phyloP scores from a whole-genome alignment of 441 rosid genomes.

The Breynia disticha region DNA sequence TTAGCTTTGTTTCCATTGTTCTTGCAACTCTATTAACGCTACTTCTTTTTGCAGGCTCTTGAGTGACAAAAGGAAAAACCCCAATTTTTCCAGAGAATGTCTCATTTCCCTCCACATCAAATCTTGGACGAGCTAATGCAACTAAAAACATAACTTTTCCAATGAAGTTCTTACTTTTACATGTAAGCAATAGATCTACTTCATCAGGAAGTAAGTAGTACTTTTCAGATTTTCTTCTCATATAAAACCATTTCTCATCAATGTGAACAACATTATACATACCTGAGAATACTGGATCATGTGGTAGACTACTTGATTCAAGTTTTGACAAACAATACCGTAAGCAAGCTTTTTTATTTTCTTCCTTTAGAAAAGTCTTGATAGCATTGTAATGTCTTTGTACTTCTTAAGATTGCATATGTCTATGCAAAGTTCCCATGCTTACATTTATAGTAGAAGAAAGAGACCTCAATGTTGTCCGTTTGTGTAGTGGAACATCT shows the following conservation, averaged over 20 bases:
- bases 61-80: not conserved
- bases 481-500: too few relatives aligned
- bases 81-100: not conserved
- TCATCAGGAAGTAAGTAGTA: too few relatives aligned
- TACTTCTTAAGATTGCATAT: not conserved
- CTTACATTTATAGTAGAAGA: not conserved
- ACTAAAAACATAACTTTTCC: too few relatives aligned
- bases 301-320: not conserved
- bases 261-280: too few relatives aligned
- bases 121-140: too few relatives aligned
- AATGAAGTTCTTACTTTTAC: too few relatives aligned
- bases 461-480: too few relatives aligned
- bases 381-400: slow-evolving; percentile 5
- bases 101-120: too few relatives aligned
- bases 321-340: not conserved
- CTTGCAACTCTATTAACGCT: not conserved
- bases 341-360: not conserved
- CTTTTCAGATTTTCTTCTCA: too few relatives aligned
- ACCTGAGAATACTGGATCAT: not conserved
- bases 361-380: not conserved
- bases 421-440: not conserved
- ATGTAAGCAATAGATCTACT: too few relatives aligned
- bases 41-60: not conserved
- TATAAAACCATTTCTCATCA: too few relatives aligned
- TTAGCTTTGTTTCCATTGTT: not conserved